Percentiles rank a stretch among this genome's conserved stretches.
Evolutionary conservation across 2,329 filamentous ascomycete species (phyloP).

Genomic region (Talaromyces piceae): DNA sequence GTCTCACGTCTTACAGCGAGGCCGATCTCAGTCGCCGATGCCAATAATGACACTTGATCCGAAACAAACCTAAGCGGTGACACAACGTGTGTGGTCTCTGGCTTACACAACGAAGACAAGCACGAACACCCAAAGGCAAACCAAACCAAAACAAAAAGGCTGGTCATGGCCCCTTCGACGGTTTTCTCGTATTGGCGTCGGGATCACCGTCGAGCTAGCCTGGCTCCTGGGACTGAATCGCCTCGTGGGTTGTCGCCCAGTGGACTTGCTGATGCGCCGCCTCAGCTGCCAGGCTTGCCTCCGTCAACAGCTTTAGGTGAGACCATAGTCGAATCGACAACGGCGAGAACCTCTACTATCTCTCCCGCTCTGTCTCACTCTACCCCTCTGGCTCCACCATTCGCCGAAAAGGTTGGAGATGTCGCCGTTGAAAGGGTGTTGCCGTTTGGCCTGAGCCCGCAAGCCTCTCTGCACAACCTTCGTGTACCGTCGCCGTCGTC

Average conservation of each 20-base stretch:
- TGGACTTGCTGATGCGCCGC: slow-evolving; percentile 18
- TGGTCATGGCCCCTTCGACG: slow-evolving; percentile 28
- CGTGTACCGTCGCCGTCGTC: slow-evolving; percentile 19
- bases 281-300: slow-evolving; percentile 27
- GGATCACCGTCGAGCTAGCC: slow-evolving; percentile 30
- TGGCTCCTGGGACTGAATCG: slow-evolving; percentile 20
- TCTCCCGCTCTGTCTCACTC: background rate
- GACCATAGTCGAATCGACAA: slow-evolving; percentile 19
- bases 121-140: background rate
- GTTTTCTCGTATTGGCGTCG: slow-evolving; percentile 36
- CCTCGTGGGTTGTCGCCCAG: slow-evolving; percentile 10
- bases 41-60: background rate
- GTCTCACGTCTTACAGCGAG: background rate
- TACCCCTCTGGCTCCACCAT: background rate
- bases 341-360: background rate
- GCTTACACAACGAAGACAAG: background rate
- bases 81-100: background rate
- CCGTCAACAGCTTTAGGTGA: slow-evolving; percentile 22
- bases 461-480: slow-evolving; percentile 23
- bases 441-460: slow-evolving; percentile 13
- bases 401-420: background rate
- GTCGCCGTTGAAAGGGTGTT: slow-evolving; percentile 7
- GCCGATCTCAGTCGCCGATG: background rate
- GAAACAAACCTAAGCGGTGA: background rate
- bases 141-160: background rate